phyloP scores from a whole-genome alignment of 1,139 yeast genomes.

The Blastobotrys buckinghamii region DNA sequence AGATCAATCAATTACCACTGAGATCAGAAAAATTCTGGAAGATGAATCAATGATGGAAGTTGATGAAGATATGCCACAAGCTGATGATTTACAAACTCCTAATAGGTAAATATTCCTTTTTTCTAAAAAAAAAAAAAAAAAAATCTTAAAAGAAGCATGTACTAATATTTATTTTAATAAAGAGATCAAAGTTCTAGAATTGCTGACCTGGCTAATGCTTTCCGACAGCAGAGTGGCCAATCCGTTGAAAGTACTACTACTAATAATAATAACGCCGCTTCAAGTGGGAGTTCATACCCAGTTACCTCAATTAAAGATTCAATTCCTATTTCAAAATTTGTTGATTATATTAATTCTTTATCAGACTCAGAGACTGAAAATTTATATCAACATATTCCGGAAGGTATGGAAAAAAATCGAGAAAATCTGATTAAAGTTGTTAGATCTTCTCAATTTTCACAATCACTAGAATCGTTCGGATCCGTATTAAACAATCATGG shows the following conservation, averaged over 20 bases:
- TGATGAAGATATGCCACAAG: slow-evolving; percentile 14
- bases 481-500: slow-evolving; percentile 42
- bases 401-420: slow-evolving; percentile 38
- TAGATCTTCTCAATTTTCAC: slow-evolving; percentile 50
- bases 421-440: slow-evolving; percentile 43
- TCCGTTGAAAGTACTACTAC: background rate
- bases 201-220: background rate
- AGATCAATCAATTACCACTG: slow-evolving; percentile 50
- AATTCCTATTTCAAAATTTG: slow-evolving; percentile 38
- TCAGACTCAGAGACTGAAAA: slow-evolving; percentile 36
- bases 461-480: slow-evolving; percentile 42
- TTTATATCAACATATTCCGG: slow-evolving; percentile 44
- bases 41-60: slow-evolving; percentile 40
- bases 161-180: slow-evolving; percentile 6
- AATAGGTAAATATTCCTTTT: slow-evolving; percentile 10
- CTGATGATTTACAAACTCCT: slow-evolving; percentile 7
- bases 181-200: background rate
- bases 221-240: background rate
- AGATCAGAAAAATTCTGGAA: slow-evolving; percentile 49
- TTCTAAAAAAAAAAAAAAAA: background rate
- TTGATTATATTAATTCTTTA: slow-evolving; percentile 38
- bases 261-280: background rate
- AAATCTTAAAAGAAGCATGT: slow-evolving; percentile 4
- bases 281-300: slow-evolving; percentile 15
- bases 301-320: slow-evolving; percentile 37